These are phyloP conservation scores for Chrysosporium queenslandicum DNA, from an alignment of 2,329 filamentous ascomycete genomes.

Conservation along the genomic window DNA sequence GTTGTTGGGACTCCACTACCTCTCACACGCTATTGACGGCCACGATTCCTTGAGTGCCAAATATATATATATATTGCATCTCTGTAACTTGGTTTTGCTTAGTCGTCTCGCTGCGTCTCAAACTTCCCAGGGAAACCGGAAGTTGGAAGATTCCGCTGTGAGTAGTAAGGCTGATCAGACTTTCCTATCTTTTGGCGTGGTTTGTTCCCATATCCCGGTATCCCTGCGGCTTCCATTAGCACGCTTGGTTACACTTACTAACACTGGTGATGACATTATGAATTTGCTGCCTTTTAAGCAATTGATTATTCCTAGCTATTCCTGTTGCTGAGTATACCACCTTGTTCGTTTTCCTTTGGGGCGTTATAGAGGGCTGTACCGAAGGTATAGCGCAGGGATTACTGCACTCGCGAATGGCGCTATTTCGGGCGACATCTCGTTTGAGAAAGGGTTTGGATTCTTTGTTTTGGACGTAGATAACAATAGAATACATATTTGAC, in stretches of 20 bases:
- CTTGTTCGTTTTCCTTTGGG: not conserved
- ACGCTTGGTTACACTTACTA: too few species aligned
- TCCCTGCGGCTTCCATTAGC: too few species aligned
- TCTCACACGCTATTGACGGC: slow-evolving; percentile 18
- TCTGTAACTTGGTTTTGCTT: too few species aligned
- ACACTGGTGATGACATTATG: not conserved
- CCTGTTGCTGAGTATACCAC: not conserved
- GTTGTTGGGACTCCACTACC: slow-evolving; percentile 39
- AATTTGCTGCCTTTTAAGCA: not conserved
- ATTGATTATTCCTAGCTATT: not conserved
- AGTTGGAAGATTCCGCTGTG: too few species aligned
- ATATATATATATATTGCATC: too few species aligned
- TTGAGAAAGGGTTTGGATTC: not conserved
- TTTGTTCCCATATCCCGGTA: too few species aligned
- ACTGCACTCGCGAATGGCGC: not conserved
- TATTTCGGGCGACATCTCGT: not conserved
- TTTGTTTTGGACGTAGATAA: not conserved
- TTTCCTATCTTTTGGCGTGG: too few species aligned
- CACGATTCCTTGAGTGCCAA: too few species aligned
- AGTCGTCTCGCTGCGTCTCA: too few species aligned
- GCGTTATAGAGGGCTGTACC: not conserved
- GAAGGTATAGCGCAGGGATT: not conserved
- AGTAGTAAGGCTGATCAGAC: too few species aligned
- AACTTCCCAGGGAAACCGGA: too few species aligned
- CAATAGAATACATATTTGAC: not conserved